These are phyloP conservation scores for Escallonia rubra DNA, from an alignment of 129 eudicot genomes.

Conservation along the genomic window DNA sequence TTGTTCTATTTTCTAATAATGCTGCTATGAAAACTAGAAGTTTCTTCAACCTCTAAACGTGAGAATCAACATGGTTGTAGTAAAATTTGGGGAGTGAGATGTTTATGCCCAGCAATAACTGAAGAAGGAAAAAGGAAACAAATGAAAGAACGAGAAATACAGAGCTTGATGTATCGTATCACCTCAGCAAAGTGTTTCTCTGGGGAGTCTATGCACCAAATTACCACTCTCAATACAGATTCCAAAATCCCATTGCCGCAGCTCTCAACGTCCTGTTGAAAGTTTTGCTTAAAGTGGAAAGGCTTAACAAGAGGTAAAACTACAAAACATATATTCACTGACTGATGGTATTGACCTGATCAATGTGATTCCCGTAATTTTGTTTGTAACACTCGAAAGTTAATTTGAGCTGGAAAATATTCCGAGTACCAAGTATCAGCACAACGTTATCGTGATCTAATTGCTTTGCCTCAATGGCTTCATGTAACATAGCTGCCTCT, in stretches of 20 bases:
- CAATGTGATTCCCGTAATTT: conserved; percentile 32
- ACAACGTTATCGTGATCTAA: conserved; percentile 45
- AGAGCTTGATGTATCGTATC: conserved; percentile 1
- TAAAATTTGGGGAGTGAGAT: background rate
- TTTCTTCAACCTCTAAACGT: too few relatives aligned
- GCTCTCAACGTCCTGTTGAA: conserved; percentile 43
- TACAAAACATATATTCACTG: background rate
- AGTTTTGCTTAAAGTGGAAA: background rate
- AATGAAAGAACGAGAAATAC: background rate
- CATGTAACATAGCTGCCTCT: conserved; percentile 51
- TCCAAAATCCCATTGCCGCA: conserved; percentile 43
- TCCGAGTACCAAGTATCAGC: conserved; percentile 54
- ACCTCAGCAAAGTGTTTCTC: conserved; percentile 69
- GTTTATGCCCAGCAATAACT: background rate
- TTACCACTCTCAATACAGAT: conserved; percentile 37
- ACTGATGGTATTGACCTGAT: conserved; percentile 22
- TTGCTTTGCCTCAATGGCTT: conserved; percentile 35
- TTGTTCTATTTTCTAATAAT: too few relatives aligned
- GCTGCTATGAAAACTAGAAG: too few relatives aligned
- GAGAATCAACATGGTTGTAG: too few relatives aligned
- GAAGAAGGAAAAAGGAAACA: background rate
- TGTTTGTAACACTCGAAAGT: conserved; percentile 53
- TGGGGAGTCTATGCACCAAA: conserved; percentile 57
- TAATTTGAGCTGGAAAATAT: conserved; percentile 55
- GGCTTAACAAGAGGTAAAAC: background rate